phyloP scores from a whole-genome alignment of 257 asterid species.

The Mitragyna speciosa region DNA sequence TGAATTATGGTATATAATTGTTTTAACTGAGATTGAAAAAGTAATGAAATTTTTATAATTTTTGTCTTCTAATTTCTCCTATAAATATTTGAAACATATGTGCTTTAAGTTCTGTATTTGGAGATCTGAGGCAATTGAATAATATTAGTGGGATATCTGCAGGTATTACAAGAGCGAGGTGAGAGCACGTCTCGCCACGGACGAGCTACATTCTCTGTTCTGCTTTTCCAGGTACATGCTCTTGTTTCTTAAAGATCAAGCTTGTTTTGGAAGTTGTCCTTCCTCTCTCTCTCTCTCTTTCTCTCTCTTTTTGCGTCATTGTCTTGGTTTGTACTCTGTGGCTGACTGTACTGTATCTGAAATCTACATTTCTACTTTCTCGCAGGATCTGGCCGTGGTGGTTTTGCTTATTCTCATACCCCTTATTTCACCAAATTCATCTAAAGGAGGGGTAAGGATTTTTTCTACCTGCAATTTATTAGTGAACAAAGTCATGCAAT shows the following conservation, averaged over 20 bases:
- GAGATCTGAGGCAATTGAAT: conserved; percentile 24
- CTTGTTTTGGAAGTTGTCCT: conserved; percentile 15
- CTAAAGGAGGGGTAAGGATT: conserved; percentile 94
- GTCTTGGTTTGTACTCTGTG: not conserved
- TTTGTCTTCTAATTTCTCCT: not conserved
- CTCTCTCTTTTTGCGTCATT: conserved; percentile 1
- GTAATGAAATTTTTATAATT: not conserved
- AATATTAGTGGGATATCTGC: conserved; percentile 33
- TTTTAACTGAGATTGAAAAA: not conserved
- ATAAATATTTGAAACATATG: not conserved
- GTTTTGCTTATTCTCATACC: conserved; percentile 98
- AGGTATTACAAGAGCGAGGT: conserved; percentile 99
- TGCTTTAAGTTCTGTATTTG: not conserved
- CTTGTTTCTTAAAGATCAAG: not conserved
- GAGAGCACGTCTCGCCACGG: conserved; percentile 99
- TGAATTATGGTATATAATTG: not conserved
- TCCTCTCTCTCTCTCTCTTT: conserved; percentile 7
- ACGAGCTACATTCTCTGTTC: conserved; percentile 95
- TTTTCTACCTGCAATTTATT: conserved; percentile 1
- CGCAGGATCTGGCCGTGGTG: conserved; percentile 97
- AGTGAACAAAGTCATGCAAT: not conserved
- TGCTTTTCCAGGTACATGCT: conserved; percentile 85
- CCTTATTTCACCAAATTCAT: conserved; percentile 93
- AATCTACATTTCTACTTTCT: conserved; percentile 25
- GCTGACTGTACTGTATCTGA: not conserved